A percentile compares a stretch with the other conserved stretches of the same genome.
Conservation (phyloP, 768 basidiomycete genomes). For the Coprinopsis marcescibilis region DNA sequence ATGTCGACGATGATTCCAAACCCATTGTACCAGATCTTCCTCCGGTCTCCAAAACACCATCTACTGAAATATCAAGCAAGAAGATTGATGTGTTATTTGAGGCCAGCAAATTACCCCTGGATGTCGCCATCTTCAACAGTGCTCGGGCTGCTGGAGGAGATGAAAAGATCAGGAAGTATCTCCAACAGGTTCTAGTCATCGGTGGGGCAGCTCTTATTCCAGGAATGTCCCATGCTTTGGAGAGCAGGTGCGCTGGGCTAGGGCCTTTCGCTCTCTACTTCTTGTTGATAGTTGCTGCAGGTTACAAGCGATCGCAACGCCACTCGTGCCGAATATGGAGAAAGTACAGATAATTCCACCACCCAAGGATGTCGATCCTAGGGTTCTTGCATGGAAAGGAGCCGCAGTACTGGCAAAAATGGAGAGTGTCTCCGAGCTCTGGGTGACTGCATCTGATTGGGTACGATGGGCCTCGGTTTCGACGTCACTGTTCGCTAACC, state of each 20-base stretch:
- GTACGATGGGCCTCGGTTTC: slow-evolving; percentile 34
- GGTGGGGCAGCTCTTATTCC: slow-evolving; percentile 79
- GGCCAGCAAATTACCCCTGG: slow-evolving; percentile 85
- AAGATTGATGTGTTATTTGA: slow-evolving; percentile 75
- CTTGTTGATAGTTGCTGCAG: slow-evolving; percentile 26
- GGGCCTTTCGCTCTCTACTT: slow-evolving; percentile 1
- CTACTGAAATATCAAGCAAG: slow-evolving; percentile 8
- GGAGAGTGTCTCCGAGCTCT: slow-evolving; percentile 85
- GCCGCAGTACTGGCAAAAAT: slow-evolving; percentile 87
- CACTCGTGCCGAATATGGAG: slow-evolving; percentile 77
- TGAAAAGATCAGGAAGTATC: slow-evolving; percentile 85
- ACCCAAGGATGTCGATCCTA: slow-evolving; percentile 88
- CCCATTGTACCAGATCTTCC: neutral
- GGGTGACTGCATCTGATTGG: slow-evolving; percentile 87
- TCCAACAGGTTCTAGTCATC: slow-evolving; percentile 81
- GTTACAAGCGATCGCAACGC: slow-evolving; percentile 78
- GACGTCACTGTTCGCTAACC: neutral
- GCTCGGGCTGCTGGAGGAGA: slow-evolving; percentile 83
- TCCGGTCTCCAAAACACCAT: slow-evolving; percentile 17
- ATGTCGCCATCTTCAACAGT: slow-evolving; percentile 91
- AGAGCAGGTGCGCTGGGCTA: slow-evolving; percentile 61
- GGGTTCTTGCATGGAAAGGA: slow-evolving; percentile 92
- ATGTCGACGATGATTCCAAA: slow-evolving; percentile 38
- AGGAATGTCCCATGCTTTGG: slow-evolving; percentile 80
- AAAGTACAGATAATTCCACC: slow-evolving; percentile 91